Evolutionary conservation across 805 yeast genomes (phyloP), one percentile per base, ranked within the genome.

Genomic region (Candida coleopterorum): DNA sequence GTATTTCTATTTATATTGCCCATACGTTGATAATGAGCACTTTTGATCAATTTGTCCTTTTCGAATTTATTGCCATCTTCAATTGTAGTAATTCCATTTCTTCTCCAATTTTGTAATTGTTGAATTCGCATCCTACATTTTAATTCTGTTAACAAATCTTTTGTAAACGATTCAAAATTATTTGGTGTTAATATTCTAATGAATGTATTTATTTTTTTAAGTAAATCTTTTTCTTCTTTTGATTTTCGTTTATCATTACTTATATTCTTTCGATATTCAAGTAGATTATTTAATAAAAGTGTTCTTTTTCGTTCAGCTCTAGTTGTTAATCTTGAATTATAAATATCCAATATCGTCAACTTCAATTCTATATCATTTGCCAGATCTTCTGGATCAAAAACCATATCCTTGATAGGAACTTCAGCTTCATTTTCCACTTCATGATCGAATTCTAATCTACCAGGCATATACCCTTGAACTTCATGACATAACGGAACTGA

Each of bases 371-470:
- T 83, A 55, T 93, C 98, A 28, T 81, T 79, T 16, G 82, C 78
- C 37, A 80, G 79, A 52, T 93, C 99, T 35, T 90, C 97, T 0
- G 90, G 85, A 50, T 93, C 97, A 53, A 94, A 93, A 2, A 82
- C 75, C 95, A 93, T 86, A 56, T 93, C 98, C 54, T 93, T 93
- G 14, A 93, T 86, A 0, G 93, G 81, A 38, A 82, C 71, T 60
- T 93, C 99, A 0, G 98, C 97, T 38, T 93, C 99, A 51, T 93
- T 93, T 56, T 93, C 98, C 26, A 85, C 88, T 57, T 93, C 99
- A 41, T 82, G 86, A 52, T 93, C 99, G 58, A 93, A 93, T 58
- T 93, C 99, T 43, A 93, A 67, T 52, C 99, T 77, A 29, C 97
- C 99, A 26, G 99, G 99, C 99, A 93, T 93, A 56, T 81, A 93